Percentiles rank a stretch among this genome's conserved stretches.
These are phyloP conservation scores for Balakata baccata DNA, from an alignment of 345 rosid species.

Conservation along the genomic window DNA sequence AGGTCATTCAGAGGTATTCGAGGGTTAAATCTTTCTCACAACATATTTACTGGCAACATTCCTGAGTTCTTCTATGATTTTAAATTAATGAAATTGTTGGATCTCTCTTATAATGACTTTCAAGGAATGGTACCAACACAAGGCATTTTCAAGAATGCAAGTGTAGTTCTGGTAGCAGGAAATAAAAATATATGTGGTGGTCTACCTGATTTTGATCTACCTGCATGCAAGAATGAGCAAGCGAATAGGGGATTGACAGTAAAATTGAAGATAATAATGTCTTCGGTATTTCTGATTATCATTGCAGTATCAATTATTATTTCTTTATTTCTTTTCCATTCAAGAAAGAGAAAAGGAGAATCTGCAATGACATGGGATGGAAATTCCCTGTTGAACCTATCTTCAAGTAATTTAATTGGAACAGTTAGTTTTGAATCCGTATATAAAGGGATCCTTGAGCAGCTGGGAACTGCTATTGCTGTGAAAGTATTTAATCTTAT, in stretches of 20 bases:
- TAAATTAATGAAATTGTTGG: neutral
- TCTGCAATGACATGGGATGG: too few species aligned
- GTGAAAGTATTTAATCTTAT: too few species aligned
- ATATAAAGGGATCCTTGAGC: too few species aligned
- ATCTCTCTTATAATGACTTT: slow-evolving; percentile 8
- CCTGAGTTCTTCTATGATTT: neutral
- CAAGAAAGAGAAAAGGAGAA: neutral
- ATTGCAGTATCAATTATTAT: neutral
- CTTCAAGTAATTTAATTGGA: too few species aligned
- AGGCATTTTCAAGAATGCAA: neutral
- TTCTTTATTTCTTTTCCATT: neutral
- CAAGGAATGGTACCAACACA: neutral
- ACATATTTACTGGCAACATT: slow-evolving; percentile 11
- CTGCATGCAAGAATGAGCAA: neutral
- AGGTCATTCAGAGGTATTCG: neutral
- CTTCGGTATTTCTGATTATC: neutral
- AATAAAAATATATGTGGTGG: slow-evolving; percentile 9
- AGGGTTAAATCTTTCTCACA: slow-evolving; percentile 2
- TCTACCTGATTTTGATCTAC: neutral
- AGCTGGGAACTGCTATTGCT: too few species aligned
- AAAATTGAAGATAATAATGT: neutral
- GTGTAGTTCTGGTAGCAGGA: slow-evolving; percentile 6
- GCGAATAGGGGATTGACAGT: neutral
- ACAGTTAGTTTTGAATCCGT: too few species aligned
- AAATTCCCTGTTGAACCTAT: too few species aligned